Evolutionary conservation across 345 rosid species (phyloP).

Genomic region (thale cress (Arabidopsis thaliana)): DNA sequence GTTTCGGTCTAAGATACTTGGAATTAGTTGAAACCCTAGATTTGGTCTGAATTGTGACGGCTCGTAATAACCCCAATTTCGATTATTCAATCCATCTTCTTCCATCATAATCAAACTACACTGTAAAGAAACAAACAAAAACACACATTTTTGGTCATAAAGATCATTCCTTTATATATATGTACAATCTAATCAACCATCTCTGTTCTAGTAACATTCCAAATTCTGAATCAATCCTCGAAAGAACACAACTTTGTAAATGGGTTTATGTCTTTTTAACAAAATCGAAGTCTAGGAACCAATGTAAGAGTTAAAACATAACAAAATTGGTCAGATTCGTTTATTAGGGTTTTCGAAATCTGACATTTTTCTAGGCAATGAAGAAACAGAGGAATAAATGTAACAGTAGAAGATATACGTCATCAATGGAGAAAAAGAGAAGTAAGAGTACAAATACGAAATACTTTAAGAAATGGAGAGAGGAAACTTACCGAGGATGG

Average conservation of each 20-base stretch:
- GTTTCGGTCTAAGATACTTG: conserved; percentile 60
- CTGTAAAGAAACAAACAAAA: conserved; percentile 30
- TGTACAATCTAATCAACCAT: conserved; percentile 13
- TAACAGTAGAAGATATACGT: conserved; percentile 17
- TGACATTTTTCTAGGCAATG: not conserved
- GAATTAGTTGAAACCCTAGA: conserved; percentile 80
- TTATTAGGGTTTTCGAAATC: conserved; percentile 35
- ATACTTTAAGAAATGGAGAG: conserved; percentile 62
- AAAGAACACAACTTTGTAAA: not conserved
- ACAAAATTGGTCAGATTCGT: not conserved
- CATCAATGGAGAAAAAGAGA: conserved; percentile 43
- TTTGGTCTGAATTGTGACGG: conserved; percentile 71
- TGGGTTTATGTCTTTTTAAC: not conserved
- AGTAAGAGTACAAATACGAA: conserved; percentile 55
- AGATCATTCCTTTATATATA: conserved; percentile 12
- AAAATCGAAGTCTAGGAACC: not conserved
- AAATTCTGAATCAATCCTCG: not conserved
- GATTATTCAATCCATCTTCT: conserved; percentile 68
- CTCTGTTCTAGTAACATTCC: conserved; percentile 2
- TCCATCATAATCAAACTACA: conserved; percentile 58
- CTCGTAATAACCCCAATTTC: conserved; percentile 91
- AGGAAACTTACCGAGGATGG: conserved; percentile 88
- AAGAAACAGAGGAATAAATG: not conserved
- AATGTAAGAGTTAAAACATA: not conserved
- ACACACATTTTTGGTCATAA: not conserved